phyloP scores from a whole-genome alignment of 164 flowering plant genomes.

The Kalanchoe fedtschenkoi region DNA sequence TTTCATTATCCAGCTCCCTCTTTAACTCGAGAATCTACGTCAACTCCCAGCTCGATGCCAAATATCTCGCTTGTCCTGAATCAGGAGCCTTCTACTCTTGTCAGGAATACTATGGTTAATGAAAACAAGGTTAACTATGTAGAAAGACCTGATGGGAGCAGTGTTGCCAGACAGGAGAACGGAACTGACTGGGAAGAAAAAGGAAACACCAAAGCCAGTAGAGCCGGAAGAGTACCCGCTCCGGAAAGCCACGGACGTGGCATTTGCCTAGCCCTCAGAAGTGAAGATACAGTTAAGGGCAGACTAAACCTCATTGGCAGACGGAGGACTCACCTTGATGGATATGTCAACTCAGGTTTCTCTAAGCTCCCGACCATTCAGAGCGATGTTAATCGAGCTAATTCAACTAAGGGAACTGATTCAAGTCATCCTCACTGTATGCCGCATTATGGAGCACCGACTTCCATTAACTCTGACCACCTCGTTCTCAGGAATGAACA shows the following conservation, averaged over 20 bases:
- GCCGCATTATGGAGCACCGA: too few species aligned
- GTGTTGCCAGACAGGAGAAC: background rate
- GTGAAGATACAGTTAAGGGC: background rate
- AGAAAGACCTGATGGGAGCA: background rate
- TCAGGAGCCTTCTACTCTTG: background rate
- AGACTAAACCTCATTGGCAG: background rate
- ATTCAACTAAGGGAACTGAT: too few species aligned
- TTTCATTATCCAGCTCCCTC: background rate
- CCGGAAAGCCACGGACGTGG: background rate
- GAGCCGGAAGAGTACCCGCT: background rate
- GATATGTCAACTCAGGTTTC: too few species aligned
- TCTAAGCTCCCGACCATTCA: too few species aligned
- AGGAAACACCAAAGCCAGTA: background rate
- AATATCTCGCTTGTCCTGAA: background rate
- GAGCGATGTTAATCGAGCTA: too few species aligned
- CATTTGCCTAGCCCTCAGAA: background rate
- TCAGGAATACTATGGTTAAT: background rate
- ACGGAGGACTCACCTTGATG: too few species aligned
- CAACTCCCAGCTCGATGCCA: background rate
- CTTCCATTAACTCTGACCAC: too few species aligned
- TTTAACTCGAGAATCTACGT: background rate
- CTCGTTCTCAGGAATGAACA: too few species aligned
- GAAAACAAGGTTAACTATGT: background rate
- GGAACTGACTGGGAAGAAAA: background rate
- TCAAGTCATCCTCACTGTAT: too few species aligned